Evolutionary conservation across 2,329 filamentous ascomycete genomes (phyloP).

Genomic region (Fusarium pininemorale): DNA sequence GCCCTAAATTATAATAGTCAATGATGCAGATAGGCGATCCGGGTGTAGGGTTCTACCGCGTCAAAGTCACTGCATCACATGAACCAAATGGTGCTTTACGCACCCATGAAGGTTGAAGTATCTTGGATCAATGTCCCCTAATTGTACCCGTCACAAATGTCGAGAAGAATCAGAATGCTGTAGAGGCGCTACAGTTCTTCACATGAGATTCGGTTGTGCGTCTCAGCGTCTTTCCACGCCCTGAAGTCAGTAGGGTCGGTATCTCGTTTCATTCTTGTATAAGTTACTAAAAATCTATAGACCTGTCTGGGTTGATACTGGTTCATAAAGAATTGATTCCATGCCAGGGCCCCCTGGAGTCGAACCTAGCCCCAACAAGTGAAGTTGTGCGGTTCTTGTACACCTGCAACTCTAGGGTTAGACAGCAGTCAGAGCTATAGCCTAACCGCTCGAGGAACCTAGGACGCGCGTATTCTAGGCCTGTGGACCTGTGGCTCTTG

Average conservation of each 20-base stretch:
- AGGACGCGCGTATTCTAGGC: neutral
- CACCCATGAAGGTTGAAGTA: no score
- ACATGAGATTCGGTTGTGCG: neutral
- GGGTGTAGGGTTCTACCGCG: no score
- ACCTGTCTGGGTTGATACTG: no score
- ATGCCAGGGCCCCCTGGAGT: neutral
- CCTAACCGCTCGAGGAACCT: neutral
- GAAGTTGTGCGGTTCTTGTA: neutral
- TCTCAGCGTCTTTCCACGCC: neutral
- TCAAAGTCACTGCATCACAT: neutral
- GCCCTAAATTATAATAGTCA: no score
- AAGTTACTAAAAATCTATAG: neutral
- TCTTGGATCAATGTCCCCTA: accelerated
- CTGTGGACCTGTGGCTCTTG: neutral
- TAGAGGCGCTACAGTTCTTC: neutral
- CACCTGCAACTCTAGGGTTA: neutral
- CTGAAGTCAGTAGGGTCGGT: neutral
- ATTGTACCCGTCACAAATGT: accelerated
- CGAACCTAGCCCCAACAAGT: neutral
- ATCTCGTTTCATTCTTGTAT: neutral
- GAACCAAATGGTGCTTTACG: neutral
- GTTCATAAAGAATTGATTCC: neutral
- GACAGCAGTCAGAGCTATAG: neutral
- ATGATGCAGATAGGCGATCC: no score
- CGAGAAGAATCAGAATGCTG: no score